Evolutionary conservation across 2,329 filamentous ascomycete genomes (phyloP), one percentile per base, ranked within the genome.

Genomic region (Ceratocystiopsis sp.): DNA sequence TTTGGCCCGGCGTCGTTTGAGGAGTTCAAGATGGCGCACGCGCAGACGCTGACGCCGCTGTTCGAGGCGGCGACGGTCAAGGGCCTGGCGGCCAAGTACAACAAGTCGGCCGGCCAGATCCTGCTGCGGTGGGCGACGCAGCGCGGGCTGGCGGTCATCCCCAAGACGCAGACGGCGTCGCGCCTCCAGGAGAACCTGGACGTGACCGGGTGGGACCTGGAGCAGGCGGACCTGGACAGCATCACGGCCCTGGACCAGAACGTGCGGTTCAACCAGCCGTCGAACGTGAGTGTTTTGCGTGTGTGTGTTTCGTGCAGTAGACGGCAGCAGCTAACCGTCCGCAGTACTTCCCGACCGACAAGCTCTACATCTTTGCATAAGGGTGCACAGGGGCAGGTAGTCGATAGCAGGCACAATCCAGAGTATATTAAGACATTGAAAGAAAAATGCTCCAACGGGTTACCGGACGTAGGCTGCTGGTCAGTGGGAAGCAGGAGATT

Each of bases 51-150:
- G 37, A 44, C 43, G 39, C 72, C 81, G 42, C 69, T 93, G 46
- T 80, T 93, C 58, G 70, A 86, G 56, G 72, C 84, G 32, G 29
- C 40, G n/a, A 61, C 69, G 42, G 68, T 93, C 59, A 75, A 70
- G 52, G 57, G 54, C 41, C 70, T 87, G 48, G 78, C 84, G 16
- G 60, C 69, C 54, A 85, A 82, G 66, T 67, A 84, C 56, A 65
- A 65, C 58, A 84, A 81, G 68, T 76, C 78, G 10, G 69, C 84
- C 8, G 80, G 83, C 15, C 85, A 94, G 70, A 70, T 93, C 25
- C 70, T 93, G 48, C 69, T 94, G 51, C 74, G 85, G 53, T 94
- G 86, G 86, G 76, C 84, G 18, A 93, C 85, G 15, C 84, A 93
- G 69, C 72, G 81, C 41, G 77, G 76, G 32, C 67, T 91, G 45